Evolutionary conservation across 2,329 filamentous ascomycete genomes (phyloP).

Genomic region (Sporothrix sp.): DNA sequence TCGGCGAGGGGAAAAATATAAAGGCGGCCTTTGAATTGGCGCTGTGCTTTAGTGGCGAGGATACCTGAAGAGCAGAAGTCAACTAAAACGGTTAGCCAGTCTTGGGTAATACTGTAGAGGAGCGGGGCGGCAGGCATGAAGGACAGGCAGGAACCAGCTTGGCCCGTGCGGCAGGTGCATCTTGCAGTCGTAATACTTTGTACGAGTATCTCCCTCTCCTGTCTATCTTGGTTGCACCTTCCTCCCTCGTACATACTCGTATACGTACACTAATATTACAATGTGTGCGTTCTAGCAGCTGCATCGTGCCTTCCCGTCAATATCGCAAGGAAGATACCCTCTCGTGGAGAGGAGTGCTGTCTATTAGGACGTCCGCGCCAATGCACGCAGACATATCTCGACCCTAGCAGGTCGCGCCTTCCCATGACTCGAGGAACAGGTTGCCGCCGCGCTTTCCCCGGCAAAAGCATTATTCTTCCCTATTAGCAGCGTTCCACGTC

Average conservation of each 20-base stretch:
- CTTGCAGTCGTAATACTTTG: too few relatives aligned
- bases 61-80: too few relatives aligned
- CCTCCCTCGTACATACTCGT: background rate
- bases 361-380: too few relatives aligned
- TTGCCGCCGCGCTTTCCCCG: too few relatives aligned
- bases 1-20: slow-evolving; percentile 17
- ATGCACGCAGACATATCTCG: too few relatives aligned
- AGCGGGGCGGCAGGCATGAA: slow-evolving; percentile 1
- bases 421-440: too few relatives aligned
- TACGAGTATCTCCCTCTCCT: too few relatives aligned
- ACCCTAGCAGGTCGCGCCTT: too few relatives aligned
- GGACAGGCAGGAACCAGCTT: background rate
- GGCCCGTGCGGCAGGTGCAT: slow-evolving; percentile 3
- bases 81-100: too few relatives aligned
- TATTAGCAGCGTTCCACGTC: too few relatives aligned
- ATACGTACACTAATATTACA: background rate
- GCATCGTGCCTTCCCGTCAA: background rate
- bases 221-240: background rate
- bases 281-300: background rate
- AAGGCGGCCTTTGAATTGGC: slow-evolving; percentile 8
- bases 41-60: background rate
- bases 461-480: too few relatives aligned
- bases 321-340: background rate
- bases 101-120: too few relatives aligned
- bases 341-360: background rate